Base-by-base conservation (phyloP, 805 yeast species). In the Priceomyces fermenticarens region DNA sequence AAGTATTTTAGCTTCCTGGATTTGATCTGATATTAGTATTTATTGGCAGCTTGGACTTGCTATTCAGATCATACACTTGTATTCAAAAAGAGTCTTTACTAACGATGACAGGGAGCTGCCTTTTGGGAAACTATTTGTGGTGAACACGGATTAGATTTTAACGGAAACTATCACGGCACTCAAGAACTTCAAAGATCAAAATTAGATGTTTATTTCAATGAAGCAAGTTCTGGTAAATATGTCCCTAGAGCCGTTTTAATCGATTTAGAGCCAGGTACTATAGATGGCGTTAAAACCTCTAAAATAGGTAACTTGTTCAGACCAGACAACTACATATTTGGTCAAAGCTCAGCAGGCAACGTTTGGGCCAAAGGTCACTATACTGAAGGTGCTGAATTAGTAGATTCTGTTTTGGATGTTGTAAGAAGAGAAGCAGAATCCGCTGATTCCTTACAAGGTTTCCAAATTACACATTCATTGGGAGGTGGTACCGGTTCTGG, bases 301-400 rank as follows among this genome's bases (percentile, higher is more conserved):
- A 70, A 75, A n/a, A 83, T 83, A 55, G 96, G 96, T 48, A 80
- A 83, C 60, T 71, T 89, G 51, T 89, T 88, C 67, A 85, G 97
- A 68, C 97, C 97, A 25, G 97, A 89, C 62, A 88, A 88, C 70
- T 82, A 80, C 56, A 85, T 89, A 48, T 85, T 80, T 58, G 96
- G 96, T 36, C 95, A 88, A 65, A 80, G 90, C 23, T 86, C 95
- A 20, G 97, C 97, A 1, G 97, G 96, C 55, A 89, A 89, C 59
- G 95, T 87, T 55, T 89, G 97, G 97, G 97, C 97, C 41, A 89
- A 88, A 65, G 97, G 97, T 60, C 93, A 86, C 70, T 89, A 89
- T 73, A 89, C 97, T 30, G 97, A 89, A 67, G 97, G 97, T 55
- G 96, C 97, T 3, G 97, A 89, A 72, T 75, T 89, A 51, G 90